phyloP scores from a whole-genome alignment of 805 yeast genomes.

The Pachysolen tannophilus region DNA sequence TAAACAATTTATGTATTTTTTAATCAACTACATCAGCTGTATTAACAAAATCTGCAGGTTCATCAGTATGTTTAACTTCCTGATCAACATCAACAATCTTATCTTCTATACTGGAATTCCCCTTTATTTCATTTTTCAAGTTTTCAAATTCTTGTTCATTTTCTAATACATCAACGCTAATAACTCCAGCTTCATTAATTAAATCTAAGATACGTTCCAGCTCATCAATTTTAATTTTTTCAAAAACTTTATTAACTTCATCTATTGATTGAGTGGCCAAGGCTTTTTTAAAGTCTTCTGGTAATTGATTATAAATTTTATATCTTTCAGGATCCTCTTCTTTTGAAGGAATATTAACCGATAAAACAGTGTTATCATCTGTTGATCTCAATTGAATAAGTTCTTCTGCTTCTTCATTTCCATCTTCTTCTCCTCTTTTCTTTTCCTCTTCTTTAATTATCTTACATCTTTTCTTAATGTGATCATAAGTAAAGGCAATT shows the following conservation, averaged over 20 bases:
- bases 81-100: constrained; percentile 9
- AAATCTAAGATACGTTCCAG: constrained; percentile 73
- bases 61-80: constrained; percentile 13
- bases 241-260: constrained; percentile 77
- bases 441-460: constrained; percentile 47
- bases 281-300: constrained; percentile 63
- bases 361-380: constrained; percentile 73
- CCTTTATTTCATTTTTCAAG: constrained; percentile 39
- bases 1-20: too few species aligned
- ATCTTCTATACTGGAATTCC: constrained; percentile 14
- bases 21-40: constrained; percentile 36
- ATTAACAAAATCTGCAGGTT: constrained; percentile 10
- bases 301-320: constrained; percentile 49
- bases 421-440: constrained; percentile 22
- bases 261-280: constrained; percentile 65
- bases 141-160: constrained; percentile 68
- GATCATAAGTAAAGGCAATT: constrained; percentile 64
- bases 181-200: constrained; percentile 74
- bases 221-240: constrained; percentile 58
- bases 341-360: constrained; percentile 55
- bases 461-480: constrained; percentile 69
- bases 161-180: constrained; percentile 69
- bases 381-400: constrained; percentile 82
- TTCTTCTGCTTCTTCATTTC: constrained; percentile 53
- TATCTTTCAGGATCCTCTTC: constrained; percentile 41